Percentiles rank a stretch among this genome's conserved stretches.
These are phyloP conservation scores for Sclerotinia sclerotiorum DNA, from an alignment of 2,329 filamentous ascomycete genomes.

Conservation along the genomic window DNA sequence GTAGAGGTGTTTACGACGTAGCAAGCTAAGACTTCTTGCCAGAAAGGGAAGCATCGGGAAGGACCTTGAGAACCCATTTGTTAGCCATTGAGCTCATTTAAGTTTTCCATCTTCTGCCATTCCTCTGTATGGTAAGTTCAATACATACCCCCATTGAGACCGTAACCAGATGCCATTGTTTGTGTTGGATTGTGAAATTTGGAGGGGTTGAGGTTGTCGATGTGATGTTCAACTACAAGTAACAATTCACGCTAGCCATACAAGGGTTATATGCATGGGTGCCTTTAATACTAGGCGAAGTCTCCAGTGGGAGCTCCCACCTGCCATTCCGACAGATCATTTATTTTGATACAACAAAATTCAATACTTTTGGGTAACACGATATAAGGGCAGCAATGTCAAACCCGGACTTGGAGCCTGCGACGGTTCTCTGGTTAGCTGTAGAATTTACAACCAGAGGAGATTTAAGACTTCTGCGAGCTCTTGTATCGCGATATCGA, in stretches of 20 bases:
- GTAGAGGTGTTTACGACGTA: conserved; percentile 90
- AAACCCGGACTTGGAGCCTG: conserved; percentile 53
- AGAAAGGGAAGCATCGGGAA: conserved; percentile 94
- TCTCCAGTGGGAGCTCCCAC: conserved; percentile 2
- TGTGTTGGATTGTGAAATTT: conserved; percentile 32
- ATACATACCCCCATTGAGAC: conserved; percentile 74
- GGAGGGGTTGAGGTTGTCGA: conserved; percentile 26
- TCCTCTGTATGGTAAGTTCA: background rate
- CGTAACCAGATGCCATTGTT: conserved; percentile 78
- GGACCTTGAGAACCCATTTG: conserved; percentile 29
- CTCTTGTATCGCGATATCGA: conserved; percentile 56
- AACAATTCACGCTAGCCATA: conserved; percentile 9
- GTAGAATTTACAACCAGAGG: conserved; percentile 66
- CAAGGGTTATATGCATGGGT: background rate
- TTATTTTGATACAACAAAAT: background rate
- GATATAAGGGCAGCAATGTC: conserved; percentile 35
- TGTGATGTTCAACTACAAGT: conserved; percentile 31
- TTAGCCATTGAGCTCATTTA: conserved; percentile 32
- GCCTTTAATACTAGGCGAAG: conserved; percentile 3
- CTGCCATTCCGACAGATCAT: conserved; percentile 22
- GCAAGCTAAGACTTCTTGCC: conserved; percentile 98
- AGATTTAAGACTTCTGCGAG: conserved; percentile 62
- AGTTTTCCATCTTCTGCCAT: background rate
- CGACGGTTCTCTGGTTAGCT: conserved; percentile 72
- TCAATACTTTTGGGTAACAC: conserved; percentile 1